Percentiles rank a stretch among this genome's conserved stretches.
Conservation (phyloP, 2,329 filamentous ascomycete species). For the Ophiocordyceps unilateralis region DNA sequence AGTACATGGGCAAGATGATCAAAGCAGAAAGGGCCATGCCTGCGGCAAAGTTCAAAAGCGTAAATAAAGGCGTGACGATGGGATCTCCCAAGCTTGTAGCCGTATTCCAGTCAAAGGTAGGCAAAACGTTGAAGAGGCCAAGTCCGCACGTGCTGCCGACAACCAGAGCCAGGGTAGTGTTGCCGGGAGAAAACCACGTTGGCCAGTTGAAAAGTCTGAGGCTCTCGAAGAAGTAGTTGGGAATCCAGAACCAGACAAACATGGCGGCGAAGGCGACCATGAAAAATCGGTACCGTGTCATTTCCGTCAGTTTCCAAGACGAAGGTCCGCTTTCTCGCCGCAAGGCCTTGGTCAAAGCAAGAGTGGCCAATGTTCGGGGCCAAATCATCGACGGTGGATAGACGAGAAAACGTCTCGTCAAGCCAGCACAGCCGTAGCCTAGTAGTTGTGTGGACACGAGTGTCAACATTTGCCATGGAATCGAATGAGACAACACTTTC, state of each 20-base stretch:
- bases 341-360: slow-evolving; percentile 20
- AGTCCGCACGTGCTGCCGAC: slow-evolving; percentile 18
- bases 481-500: slow-evolving; percentile 11
- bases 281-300: slow-evolving; percentile 23
- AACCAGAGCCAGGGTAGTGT: slow-evolving; percentile 16
- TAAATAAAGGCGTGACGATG: slow-evolving; percentile 13
- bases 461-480: slow-evolving; percentile 28
- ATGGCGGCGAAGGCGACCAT: slow-evolving; percentile 21
- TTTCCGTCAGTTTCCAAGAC: slow-evolving; percentile 1
- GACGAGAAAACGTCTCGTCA: slow-evolving; percentile 27
- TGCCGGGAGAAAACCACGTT: slow-evolving; percentile 29
- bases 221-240: slow-evolving; percentile 28
- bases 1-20: slow-evolving; percentile 31
- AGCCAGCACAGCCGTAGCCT: slow-evolving; percentile 32
- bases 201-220: slow-evolving; percentile 30
- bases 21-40: slow-evolving; percentile 32
- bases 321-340: slow-evolving; percentile 3
- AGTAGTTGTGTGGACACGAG: slow-evolving; percentile 30
- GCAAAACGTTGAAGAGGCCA: slow-evolving; percentile 16
- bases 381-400: slow-evolving; percentile 31
- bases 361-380: slow-evolving; percentile 28
- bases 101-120: slow-evolving; percentile 24
- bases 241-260: slow-evolving; percentile 35
- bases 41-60: slow-evolving; percentile 10
- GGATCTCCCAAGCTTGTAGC: slow-evolving; percentile 12